Base-by-base conservation (phyloP, 768 basidiomycete species). In the Russula sp. region DNA sequence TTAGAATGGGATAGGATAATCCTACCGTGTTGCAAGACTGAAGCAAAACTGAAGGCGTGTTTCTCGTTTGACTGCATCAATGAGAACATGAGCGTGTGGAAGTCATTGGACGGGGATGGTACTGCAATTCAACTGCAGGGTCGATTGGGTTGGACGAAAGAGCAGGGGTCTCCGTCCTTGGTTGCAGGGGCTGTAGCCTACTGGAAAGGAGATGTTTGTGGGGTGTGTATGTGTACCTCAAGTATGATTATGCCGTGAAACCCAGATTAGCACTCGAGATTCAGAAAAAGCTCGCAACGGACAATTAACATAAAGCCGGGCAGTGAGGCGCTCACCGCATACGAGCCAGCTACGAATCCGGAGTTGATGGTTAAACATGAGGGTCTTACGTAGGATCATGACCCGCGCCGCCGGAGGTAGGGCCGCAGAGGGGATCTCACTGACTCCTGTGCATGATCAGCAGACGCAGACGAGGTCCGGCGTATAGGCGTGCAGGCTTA, bases 211-310 rank as follows among this genome's bases (percentile, higher is more conserved):
- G 13, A 59, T 52, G 37, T 27, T 47, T 49, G 57, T 59, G 52
- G 59, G 49, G 59, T 47, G 52, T 14, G 22, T 10, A 35, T 31
- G n/a, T 3, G 56, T 62, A 13, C 62, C 56, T 62, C 35, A 22
- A 52, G 27, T 22, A 52, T 35, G 48, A 48, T 47, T 58, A 48
- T 53, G 56, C 50, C 56, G 62, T 53, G 53, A 63, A 51, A 27
- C 16, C 20, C n/a, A 57, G 62, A 57, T 62, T 47, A 22, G 35
- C 27, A 62, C 50, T 14, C 4, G 61, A 62, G 61, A 57, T 57
- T 57, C 35, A 22, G 31, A 48, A 32, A 11, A 31, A 34, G 47
- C 16, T 31, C 20, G 16, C 37, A 13, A 40, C 8, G 47, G 39
- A 40, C 31, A 34, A n/a, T 27, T 45, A 34, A 27, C 22, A 22